phyloP scores from a whole-genome alignment of 228 moss, liverwort and hornwort species.

The Sphagnum magellanicum region DNA sequence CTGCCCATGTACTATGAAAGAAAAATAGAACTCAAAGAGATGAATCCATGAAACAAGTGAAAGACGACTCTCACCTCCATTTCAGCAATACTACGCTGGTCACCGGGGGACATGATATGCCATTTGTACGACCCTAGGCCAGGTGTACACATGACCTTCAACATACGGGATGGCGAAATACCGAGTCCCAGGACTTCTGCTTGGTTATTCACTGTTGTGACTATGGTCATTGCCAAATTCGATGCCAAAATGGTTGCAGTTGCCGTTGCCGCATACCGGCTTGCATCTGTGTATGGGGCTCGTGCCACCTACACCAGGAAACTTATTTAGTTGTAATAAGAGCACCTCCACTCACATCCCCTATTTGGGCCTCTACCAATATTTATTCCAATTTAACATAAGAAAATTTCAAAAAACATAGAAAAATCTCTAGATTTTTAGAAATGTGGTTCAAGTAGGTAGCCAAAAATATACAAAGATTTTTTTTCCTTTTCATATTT shows the following conservation, averaged over 20 bases:
- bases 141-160: constrained; percentile 26
- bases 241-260: constrained; percentile 23
- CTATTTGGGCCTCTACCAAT: no score
- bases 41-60: no score
- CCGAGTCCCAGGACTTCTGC: constrained; percentile 28
- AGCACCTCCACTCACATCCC: no score
- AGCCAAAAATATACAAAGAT: no score
- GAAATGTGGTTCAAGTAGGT: no score
- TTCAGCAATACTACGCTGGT: constrained; percentile 29
- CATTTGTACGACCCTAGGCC: constrained; percentile 38
- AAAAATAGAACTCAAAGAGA: no score
- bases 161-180: constrained; percentile 20
- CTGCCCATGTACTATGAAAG: no score
- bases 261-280: constrained; percentile 4
- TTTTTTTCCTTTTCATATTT: no score
- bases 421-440: no score
- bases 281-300: constrained; percentile 19
- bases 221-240: constrained; percentile 18
- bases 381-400: no score
- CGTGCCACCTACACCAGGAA: constrained; percentile 17
- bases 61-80: constrained; percentile 11
- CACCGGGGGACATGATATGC: constrained; percentile 24
- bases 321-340: no score
- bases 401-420: no score
- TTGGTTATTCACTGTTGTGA: constrained; percentile 25